Evolutionary conservation across 2,329 filamentous ascomycete genomes (phyloP), one percentile per base, ranked within the genome.

Genomic region (Eutypa lata): DNA sequence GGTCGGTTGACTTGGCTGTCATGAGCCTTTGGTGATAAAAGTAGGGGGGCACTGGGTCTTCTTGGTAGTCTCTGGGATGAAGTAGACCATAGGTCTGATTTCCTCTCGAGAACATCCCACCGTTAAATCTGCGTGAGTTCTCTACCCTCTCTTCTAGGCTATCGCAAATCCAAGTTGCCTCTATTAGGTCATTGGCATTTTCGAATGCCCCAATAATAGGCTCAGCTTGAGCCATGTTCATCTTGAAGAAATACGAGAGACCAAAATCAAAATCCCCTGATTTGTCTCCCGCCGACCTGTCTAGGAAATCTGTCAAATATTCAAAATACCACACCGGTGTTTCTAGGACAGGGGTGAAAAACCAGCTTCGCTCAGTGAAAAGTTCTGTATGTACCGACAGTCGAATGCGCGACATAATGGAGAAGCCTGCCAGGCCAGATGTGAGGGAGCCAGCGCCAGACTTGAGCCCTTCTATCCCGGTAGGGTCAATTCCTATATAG

Each of bases 11-110:
- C 16, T 13, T 13, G 21, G 48, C 48, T 33, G 48, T 43, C 7
- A 50, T 5, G 11, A 50, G 37, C 43, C 48, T 50, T 31, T 50
- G 48, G 38, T 50, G 48, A 6, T 26, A 11, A 7, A 24, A n/a
- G 21, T 35, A 35, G 18, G 48, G 48, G 5, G 48, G 48, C 10
- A 50, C 19, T 5, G 24, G 11, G 18, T 48, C 46, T 7, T 10
- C 31, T 14, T 8, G 31, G 14, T 35, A 35, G 8, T 35, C 31
- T 35, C 31, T 35, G 8, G 8, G 31, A 35, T 35, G 31, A 35
- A 35, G 31, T 14, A 14, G 7, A 14, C 14, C 14, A 14, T 35
- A n/a, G n/a, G n/a, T n/a, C n/a, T n/a, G n/a, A n/a, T n/a, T n/a
- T n/a, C n/a, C n/a, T n/a, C n/a, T 35, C 31, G 31, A 35, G 31